Conservation (phyloP, 139 green algal species). For the Picochlorum sp. region DNA sequence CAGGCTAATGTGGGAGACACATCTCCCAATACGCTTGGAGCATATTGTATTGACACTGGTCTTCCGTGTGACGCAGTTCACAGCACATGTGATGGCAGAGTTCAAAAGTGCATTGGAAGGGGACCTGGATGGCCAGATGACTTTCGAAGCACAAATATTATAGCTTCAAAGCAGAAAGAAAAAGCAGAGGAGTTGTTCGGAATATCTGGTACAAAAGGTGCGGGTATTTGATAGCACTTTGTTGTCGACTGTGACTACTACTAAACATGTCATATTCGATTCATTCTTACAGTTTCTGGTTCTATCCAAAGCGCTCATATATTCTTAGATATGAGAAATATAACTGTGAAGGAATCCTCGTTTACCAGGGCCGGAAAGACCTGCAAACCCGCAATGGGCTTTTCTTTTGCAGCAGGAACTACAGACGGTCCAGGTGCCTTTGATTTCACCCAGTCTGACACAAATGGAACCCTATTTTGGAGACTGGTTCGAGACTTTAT, state of each 20-base stretch:
- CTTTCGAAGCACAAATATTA: constrained; percentile 52
- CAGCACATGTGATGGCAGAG: constrained; percentile 63
- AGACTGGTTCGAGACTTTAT: constrained; percentile 52
- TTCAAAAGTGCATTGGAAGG: constrained; percentile 61
- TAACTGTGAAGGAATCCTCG: constrained; percentile 32
- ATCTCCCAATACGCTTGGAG: constrained; percentile 62
- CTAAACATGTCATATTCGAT: not conserved
- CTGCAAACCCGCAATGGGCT: constrained; percentile 72
- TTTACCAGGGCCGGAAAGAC: constrained; percentile 41
- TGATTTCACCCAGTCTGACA: constrained; percentile 74
- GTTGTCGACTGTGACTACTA: not conserved
- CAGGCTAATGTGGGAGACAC: constrained; percentile 70
- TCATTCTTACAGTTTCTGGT: constrained; percentile 26
- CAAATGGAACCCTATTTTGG: constrained; percentile 66
- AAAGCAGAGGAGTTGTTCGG: constrained; percentile 45
- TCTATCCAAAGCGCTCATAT: constrained; percentile 53
- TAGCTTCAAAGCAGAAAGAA: constrained; percentile 49
- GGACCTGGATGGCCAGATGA: constrained; percentile 59
- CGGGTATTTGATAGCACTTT: not conserved
- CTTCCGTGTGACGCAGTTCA: constrained; percentile 53
- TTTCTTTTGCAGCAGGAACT: constrained; percentile 79
- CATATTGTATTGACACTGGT: constrained; percentile 73
- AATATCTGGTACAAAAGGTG: constrained; percentile 3
- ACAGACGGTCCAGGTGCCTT: constrained; percentile 78
- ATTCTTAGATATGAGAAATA: constrained; percentile 62